phyloP scores from a whole-genome alignment of 2,329 filamentous ascomycete genomes.

The Trichoderma citrinoviride region DNA sequence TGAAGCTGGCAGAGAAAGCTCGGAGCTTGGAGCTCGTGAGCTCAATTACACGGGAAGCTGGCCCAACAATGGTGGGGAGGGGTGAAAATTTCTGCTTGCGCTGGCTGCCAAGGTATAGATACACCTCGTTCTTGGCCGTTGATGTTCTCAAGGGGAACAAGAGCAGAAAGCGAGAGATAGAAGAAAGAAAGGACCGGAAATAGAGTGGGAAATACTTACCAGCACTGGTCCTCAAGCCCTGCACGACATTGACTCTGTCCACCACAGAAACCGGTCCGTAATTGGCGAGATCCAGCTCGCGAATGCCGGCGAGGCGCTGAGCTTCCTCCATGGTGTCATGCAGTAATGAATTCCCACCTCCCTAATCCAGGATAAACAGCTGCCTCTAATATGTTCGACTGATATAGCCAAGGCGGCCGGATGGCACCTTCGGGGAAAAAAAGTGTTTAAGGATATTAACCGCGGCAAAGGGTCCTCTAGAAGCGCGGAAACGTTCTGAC shows the following conservation, averaged over 20 bases:
- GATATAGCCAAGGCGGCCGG: not conserved
- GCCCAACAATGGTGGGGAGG: not conserved
- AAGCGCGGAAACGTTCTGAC: conserved; percentile 9
- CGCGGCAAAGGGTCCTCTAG: conserved; percentile 18
- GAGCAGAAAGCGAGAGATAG: not conserved
- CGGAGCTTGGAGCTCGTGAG: not conserved
- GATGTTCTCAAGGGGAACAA: not conserved
- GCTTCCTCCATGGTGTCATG: conserved; percentile 19
- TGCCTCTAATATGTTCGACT: not conserved
- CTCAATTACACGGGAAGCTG: not conserved
- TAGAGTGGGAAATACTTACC: conserved; percentile 45
- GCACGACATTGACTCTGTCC: conserved; percentile 55
- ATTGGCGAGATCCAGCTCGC: conserved; percentile 51
- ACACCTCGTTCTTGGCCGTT: not conserved
- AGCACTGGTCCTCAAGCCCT: conserved; percentile 58
- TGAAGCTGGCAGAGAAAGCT: not conserved
- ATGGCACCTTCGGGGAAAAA: conserved; percentile 1
- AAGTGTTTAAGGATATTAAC: not conserved
- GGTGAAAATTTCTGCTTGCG: not conserved
- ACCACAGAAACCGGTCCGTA: conserved; percentile 49
- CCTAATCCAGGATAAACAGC: conserved; percentile 13
- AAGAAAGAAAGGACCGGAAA: conserved; percentile 5
- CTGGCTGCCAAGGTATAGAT: not conserved
- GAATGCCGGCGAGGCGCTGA: conserved; percentile 31
- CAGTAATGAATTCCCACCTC: conserved; percentile 9